Conservation (phyloP, 148 eudicot species). For the Heliamphora exappendiculata region DNA sequence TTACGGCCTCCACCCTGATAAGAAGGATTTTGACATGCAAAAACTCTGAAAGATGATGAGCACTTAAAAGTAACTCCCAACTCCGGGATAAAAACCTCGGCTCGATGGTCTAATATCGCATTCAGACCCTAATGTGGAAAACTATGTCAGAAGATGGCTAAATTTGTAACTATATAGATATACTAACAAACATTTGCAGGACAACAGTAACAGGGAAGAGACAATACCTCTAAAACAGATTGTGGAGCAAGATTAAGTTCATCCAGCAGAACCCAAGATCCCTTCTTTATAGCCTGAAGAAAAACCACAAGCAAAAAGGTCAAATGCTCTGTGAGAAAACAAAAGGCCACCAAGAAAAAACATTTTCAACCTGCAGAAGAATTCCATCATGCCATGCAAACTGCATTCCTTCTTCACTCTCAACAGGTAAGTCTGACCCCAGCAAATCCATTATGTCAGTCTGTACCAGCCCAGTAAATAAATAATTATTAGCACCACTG, state of each 20-base stretch:
- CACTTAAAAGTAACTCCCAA: constrained; percentile 80
- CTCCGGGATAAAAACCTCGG: constrained; percentile 97
- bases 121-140: constrained; percentile 62
- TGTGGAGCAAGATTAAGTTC: constrained; percentile 98
- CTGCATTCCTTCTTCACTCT: constrained; percentile 81
- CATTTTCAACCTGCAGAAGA: constrained; percentile 62
- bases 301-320: constrained; percentile 12
- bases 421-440: constrained; percentile 96
- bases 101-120: constrained; percentile 92
- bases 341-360: background rate
- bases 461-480: constrained; percentile 33
- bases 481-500: background rate
- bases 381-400: constrained; percentile 99
- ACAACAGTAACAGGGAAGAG: background rate
- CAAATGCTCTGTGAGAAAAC: constrained; percentile 7
- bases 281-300: constrained; percentile 73
- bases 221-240: constrained; percentile 83
- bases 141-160: background rate
- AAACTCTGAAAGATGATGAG: constrained; percentile 80
- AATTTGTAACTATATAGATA: background rate
- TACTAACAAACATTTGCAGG: background rate
- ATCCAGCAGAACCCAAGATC: constrained; percentile 95
- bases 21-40: constrained; percentile 97
- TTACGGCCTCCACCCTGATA: constrained; percentile 96
- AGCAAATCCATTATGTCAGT: constrained; percentile 96